These are phyloP conservation scores for Posidonia oceanica DNA, from an alignment of 116 monocot genomes.

Conservation along the genomic window DNA sequence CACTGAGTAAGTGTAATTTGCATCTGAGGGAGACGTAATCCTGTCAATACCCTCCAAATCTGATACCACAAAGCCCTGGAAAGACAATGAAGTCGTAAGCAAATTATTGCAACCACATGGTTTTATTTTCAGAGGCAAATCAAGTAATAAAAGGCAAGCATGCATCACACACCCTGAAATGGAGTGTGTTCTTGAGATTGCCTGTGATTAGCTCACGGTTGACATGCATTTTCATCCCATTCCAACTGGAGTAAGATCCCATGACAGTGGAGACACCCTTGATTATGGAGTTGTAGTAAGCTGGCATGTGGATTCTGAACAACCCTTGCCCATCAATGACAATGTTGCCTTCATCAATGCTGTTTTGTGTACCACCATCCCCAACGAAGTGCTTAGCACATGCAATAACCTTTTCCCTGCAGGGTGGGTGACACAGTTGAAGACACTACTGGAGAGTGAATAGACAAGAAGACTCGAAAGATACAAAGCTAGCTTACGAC, in stretches of 20 bases:
- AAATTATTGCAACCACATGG: neutral
- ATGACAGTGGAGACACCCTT: slow-evolving; percentile 48
- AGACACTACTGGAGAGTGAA: too few relatives aligned
- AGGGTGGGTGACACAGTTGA: neutral
- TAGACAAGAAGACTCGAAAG: too few relatives aligned
- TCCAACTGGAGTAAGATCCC: slow-evolving; percentile 47
- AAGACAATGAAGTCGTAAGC: neutral
- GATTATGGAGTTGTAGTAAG: slow-evolving; percentile 31
- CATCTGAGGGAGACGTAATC: slow-evolving; percentile 25
- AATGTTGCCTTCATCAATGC: slow-evolving; percentile 33
- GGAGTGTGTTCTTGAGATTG: slow-evolving; percentile 43
- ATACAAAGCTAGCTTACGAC: too few relatives aligned
- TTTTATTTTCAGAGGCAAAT: neutral
- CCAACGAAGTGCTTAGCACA: slow-evolving; percentile 53
- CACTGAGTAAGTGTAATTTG: slow-evolving; percentile 39
- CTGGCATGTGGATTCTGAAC: slow-evolving; percentile 41
- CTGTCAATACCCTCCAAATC: slow-evolving; percentile 67
- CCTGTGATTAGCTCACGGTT: slow-evolving; percentile 31
- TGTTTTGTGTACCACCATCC: slow-evolving; percentile 51
- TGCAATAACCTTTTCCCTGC: slow-evolving; percentile 42
- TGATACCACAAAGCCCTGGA: slow-evolving; percentile 59
- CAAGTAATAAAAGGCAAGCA: neutral
- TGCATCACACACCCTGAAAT: slow-evolving; percentile 22
- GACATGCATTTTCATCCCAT: slow-evolving; percentile 47
- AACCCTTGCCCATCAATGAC: slow-evolving; percentile 20